Evolutionary conservation across 495 filamentous ascomycete genomes (phyloP).

Genomic region (Aspergillus indologenus): DNA sequence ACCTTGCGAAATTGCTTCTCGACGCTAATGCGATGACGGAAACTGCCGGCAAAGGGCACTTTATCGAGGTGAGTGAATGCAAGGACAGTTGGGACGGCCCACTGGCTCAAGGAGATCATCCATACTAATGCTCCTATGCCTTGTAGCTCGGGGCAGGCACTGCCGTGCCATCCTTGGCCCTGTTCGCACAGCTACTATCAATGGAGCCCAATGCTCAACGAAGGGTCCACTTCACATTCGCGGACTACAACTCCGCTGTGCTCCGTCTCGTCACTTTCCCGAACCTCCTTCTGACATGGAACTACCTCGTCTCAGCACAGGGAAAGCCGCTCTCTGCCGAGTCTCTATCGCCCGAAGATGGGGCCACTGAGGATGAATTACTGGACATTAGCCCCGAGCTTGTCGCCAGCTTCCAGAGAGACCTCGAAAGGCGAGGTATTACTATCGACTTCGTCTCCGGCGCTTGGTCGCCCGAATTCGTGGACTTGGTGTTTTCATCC

Average conservation of each 20-base stretch:
- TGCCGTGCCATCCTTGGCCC: conserved; percentile 72
- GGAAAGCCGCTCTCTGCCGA: conserved; percentile 8
- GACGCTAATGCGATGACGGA: conserved; percentile 16
- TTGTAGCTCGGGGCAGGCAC: conserved; percentile 84
- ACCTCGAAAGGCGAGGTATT: conserved; percentile 55
- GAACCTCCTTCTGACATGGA: conserved; percentile 83
- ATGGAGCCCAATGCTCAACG: conserved; percentile 12
- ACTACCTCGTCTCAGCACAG: conserved; percentile 29
- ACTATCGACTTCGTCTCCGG: conserved; percentile 75
- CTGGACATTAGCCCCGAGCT: conserved; percentile 70
- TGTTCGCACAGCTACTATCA: conserved; percentile 67
- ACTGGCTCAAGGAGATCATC: no score
- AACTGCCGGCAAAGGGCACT: conserved; percentile 45
- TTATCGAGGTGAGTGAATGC: conserved; percentile 69
- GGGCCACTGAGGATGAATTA: conserved; percentile 53
- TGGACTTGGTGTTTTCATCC: conserved; percentile 48
- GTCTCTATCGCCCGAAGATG: no score
- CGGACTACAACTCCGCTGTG: conserved; percentile 88
- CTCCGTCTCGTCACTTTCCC: conserved; percentile 84
- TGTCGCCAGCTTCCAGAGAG: conserved; percentile 55
- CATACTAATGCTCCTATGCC: not conserved
- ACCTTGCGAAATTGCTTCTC: conserved; percentile 65
- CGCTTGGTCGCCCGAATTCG: conserved; percentile 71
- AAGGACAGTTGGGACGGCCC: no score
- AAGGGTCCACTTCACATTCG: conserved; percentile 63